phyloP scores from a whole-genome alignment of 75 land plant species.

The Pinus albicaulis region DNA sequence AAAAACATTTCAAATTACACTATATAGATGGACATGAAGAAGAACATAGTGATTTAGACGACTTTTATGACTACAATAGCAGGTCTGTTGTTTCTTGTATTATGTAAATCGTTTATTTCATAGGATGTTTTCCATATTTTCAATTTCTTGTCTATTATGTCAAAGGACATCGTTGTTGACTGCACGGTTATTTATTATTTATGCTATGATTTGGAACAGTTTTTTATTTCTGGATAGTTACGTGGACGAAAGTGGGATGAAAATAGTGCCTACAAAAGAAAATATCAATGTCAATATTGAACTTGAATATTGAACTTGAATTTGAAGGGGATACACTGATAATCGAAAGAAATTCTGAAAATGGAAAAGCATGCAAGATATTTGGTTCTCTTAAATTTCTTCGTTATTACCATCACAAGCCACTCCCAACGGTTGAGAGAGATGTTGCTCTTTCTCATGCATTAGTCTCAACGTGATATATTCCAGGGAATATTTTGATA shows the following conservation, averaged over 20 bases:
- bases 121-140: not conserved
- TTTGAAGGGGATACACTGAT: slow-evolving; percentile 73
- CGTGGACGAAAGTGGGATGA: slow-evolving; percentile 49
- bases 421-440: slow-evolving; percentile 58
- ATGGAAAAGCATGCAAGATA: slow-evolving; percentile 27
- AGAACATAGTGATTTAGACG: slow-evolving; percentile 88
- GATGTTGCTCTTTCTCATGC: slow-evolving; percentile 57
- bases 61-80: slow-evolving; percentile 80
- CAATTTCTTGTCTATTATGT: not conserved
- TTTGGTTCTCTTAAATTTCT: slow-evolving; percentile 83
- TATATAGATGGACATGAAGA: slow-evolving; percentile 84
- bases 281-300: slow-evolving; percentile 19
- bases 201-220: not conserved
- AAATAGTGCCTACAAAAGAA: slow-evolving; percentile 51
- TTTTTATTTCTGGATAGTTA: slow-evolving; percentile 41
- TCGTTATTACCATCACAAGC: slow-evolving; percentile 86
- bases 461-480: slow-evolving; percentile 61
- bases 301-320: too few species aligned
- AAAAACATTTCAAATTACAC: slow-evolving; percentile 90
- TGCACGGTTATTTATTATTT: not conserved
- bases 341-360: slow-evolving; percentile 29
- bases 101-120: not conserved
- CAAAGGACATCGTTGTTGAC: not conserved
- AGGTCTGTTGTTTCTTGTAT: not conserved
- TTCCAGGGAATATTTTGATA: not conserved